Evolutionary conservation across 495 filamentous ascomycete genomes (phyloP), one percentile per base, ranked within the genome.

Genomic region (Aspergillus biplanus): DNA sequence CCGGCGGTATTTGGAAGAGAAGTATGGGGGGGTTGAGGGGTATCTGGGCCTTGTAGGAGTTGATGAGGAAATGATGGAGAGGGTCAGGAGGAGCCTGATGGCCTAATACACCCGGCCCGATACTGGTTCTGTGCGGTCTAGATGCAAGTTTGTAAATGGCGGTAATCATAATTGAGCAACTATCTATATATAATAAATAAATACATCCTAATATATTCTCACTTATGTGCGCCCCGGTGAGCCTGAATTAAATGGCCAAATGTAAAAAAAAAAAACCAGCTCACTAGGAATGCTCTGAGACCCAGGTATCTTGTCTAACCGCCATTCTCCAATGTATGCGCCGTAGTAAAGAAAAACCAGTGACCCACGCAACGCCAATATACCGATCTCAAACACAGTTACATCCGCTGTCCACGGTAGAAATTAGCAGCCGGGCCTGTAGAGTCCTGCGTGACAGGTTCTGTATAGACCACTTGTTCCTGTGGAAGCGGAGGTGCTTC

Each of bases 21-120:
- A 71, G 59, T 89, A 90, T 74, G 87, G 88, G 0, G 85, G 88
- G 0, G 75, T 90, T 7, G 71, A 81, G 42, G 73, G 67, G n/a
- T 93, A 92, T 75, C 73, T 92, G 56, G 72, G 75, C 33, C 65
- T 65, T 9, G 83, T 87, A 53, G 89, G 89, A 9, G 82, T 93
- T 53, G 72, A 71, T 13, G 62, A 63, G 12, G 73, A 67, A 32
- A 72, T 71, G 61, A 65, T 78, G 56, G 74, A 79, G 50, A 67
- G 52, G 16, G 71, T 83, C 52, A 65, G 73, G 65, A 61, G 56
- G 58, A 66, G 54, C 47, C 63, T 78, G 35, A 15, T 67, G 31
- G 52, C 53, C 16, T 67, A 59, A 59, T 59, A 58, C 37, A 7
- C 4, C 9, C 32, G 21, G 2, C 21, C 21, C 21, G 21, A 27